phyloP scores from a whole-genome alignment of 768 basidiomycete genomes.

The Mycena latifolia region DNA sequence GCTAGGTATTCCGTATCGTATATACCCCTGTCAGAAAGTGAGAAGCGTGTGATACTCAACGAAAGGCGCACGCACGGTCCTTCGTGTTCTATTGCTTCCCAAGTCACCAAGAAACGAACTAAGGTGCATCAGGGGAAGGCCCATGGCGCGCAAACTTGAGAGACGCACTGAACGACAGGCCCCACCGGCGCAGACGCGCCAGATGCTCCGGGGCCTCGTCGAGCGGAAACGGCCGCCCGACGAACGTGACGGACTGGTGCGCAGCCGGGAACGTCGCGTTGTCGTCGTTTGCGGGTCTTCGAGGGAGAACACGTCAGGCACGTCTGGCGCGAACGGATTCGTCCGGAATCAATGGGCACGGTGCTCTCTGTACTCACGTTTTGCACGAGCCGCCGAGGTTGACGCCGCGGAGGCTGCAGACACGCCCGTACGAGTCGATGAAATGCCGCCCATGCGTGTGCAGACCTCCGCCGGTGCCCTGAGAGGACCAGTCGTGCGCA shows the following conservation, averaged over 20 bases:
- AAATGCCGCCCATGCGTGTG: conserved; percentile 82
- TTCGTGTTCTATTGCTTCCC: conserved; percentile 96
- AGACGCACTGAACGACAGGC: conserved; percentile 73
- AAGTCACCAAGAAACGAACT: conserved; percentile 91
- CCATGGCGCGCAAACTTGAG: too few species aligned
- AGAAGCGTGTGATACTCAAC: background rate
- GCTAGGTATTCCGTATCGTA: conserved; percentile 88
- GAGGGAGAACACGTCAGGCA: conserved; percentile 22
- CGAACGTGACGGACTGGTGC: conserved; percentile 80
- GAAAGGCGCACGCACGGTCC: conserved; percentile 76
- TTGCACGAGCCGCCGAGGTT: conserved; percentile 90
- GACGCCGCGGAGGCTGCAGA: conserved; percentile 86
- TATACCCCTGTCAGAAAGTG: conserved; percentile 65
- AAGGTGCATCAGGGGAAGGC: too few species aligned
- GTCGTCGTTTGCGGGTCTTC: conserved; percentile 70
- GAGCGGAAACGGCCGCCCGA: conserved; percentile 92
- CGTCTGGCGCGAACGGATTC: conserved; percentile 15
- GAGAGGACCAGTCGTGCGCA: conserved; percentile 80
- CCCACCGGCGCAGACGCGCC: conserved; percentile 85
- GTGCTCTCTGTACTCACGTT: conserved; percentile 53
- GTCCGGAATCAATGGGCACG: background rate
- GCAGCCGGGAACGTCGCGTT: conserved; percentile 76
- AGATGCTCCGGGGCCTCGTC: conserved; percentile 91
- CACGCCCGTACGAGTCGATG: conserved; percentile 82
- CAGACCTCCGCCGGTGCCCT: conserved; percentile 68